Base-by-base conservation (phyloP, 805 yeast genomes). In the Teunomyces stri region DNA sequence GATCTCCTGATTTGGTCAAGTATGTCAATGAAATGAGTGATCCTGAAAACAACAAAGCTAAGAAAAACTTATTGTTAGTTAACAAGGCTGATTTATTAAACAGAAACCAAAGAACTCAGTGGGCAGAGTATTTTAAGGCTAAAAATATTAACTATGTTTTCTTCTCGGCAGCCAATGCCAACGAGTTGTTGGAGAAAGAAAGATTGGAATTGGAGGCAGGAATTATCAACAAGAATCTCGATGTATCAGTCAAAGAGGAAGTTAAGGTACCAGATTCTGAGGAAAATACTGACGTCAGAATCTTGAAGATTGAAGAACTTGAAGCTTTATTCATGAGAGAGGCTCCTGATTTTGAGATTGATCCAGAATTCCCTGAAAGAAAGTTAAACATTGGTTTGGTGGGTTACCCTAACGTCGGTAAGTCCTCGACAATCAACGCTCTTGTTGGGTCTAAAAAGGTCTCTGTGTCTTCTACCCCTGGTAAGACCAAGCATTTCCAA, bases 401-500 rank as follows among this genome's bases (percentile, higher is more conserved):
- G 16, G 99, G 99, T 29, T 94, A 94, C 65, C 99, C 99, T 34
- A 94, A 92, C 64, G 80, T 75, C 21, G 96, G 96, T 72, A 89
- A 89, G 64, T 94, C 98, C 1, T 91, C 98, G n/a, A 94, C 98
- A 1, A 94, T 94, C 59, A 94, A 94, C 66, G 97, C 99, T 0
- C 75, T 94, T 36, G 94, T 92, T 40, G 99, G 99, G 11, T 83
- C 97, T 15, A 94, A 94, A 62, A 91, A 89, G 65, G 99, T 94
- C n/a, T 90, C 97, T 2, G 99, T 94, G 33, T 92, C 98, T 2
- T 78, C 98, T 1, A 94, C 99, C 1, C 99, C 99, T 11, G 99
- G 99, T 73, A 94, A 94, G 65, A 94, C 99, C 11, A 94, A 94
- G 66, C 99, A 94, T 76, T 94, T 94, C 78, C 99, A 94, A 74